Conservation (phyloP, 1,284 basidiomycete genomes). For the Hortiboletus rubellus region DNA sequence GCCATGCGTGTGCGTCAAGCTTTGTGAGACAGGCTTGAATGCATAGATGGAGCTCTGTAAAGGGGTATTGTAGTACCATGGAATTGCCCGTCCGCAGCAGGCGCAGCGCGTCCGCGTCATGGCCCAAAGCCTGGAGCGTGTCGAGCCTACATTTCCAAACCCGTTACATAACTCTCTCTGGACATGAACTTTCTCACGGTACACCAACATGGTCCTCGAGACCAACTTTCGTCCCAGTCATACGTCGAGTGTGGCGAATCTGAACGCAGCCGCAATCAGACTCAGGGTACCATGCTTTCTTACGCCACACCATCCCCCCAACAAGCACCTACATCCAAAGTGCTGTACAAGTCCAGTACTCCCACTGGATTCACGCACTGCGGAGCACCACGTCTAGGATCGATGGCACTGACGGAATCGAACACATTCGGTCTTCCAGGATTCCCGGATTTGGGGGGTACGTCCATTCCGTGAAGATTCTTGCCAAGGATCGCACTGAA, state of each 20-base stretch:
- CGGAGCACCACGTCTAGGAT: background rate
- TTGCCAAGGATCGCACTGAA: background rate
- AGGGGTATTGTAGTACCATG: background rate
- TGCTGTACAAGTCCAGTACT: slow-evolving; percentile 1
- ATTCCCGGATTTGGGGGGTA: background rate
- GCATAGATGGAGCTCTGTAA: background rate
- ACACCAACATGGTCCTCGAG: background rate
- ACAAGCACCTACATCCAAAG: background rate
- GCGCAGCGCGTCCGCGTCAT: background rate
- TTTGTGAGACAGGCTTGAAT: background rate
- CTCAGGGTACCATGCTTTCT: slow-evolving; percentile 1
- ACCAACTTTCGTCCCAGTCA: background rate
- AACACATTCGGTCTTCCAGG: background rate
- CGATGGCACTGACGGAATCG: slow-evolving; percentile 6
- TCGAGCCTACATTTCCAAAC: background rate
- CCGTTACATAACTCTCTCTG: background rate
- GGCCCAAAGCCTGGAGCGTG: background rate
- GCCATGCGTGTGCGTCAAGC: background rate
- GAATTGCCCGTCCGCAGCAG: background rate
- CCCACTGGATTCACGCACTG: slow-evolving; percentile 10
- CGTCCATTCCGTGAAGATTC: background rate
- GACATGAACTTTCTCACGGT: slow-evolving; percentile 13
- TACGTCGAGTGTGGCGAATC: slow-evolving; percentile 1
- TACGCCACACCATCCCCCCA: too few relatives aligned
- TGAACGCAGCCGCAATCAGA: slow-evolving; percentile 5